These are phyloP conservation scores for Tarenaya hassleriana DNA, from an alignment of 345 rosid species.

Conservation along the genomic window DNA sequence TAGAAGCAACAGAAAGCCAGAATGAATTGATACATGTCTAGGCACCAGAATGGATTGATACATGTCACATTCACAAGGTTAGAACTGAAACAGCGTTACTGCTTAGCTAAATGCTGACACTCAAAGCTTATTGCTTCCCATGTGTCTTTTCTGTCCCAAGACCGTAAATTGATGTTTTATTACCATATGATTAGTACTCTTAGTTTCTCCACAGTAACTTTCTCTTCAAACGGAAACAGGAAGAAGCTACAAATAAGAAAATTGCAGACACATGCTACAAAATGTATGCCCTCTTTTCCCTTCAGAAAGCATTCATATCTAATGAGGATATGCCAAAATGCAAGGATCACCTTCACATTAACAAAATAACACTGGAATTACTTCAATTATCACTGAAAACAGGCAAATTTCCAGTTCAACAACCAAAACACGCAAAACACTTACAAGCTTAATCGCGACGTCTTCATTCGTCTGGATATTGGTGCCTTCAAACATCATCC, in stretches of 20 bases:
- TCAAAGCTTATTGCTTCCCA: too few species aligned
- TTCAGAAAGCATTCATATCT: neutral
- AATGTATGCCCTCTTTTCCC: conserved; percentile 15
- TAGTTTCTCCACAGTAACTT: too few species aligned
- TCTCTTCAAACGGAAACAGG: conserved; percentile 1
- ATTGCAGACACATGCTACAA: conserved; percentile 8
- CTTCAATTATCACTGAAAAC: conserved; percentile 1
- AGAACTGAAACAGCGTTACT: too few species aligned
- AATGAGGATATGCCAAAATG: conserved; percentile 7
- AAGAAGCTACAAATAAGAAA: conserved; percentile 17
- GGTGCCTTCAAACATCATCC: conserved; percentile 43
- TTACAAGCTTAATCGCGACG: conserved; percentile 96
- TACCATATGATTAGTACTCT: too few species aligned
- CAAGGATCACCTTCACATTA: conserved; percentile 9
- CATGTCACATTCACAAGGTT: too few species aligned
- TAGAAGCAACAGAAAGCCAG: conserved; percentile 3
- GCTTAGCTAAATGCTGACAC: too few species aligned
- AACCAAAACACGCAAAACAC: conserved; percentile 25
- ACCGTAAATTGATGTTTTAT: too few species aligned
- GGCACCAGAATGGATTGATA: conserved; percentile 19
- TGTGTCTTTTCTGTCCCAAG: too few species aligned
- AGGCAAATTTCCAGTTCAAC: neutral
- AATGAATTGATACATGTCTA: conserved; percentile 15
- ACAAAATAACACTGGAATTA: neutral
- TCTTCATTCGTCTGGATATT: conserved; percentile 92